phyloP scores from a whole-genome alignment of 371 early-diverging fungal species.

The Haplosporangium sp. region DNA sequence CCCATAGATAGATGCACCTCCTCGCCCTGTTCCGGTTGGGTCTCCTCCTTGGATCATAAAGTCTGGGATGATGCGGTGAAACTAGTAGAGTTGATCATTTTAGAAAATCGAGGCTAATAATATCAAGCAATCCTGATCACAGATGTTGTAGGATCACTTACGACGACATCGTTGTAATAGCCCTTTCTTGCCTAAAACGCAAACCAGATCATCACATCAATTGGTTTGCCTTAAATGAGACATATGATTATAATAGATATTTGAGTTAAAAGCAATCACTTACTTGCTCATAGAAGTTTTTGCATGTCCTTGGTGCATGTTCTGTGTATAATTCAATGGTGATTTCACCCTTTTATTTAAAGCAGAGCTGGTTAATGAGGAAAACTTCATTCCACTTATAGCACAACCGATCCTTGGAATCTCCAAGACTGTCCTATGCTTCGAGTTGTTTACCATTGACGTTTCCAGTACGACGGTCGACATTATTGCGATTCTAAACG shows the following conservation, averaged over 20 bases:
- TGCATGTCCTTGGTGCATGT: constrained; percentile 80
- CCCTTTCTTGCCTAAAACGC: constrained; percentile 68
- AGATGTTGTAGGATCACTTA: constrained; percentile 53
- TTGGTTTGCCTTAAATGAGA: neutral
- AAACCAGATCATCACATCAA: neutral
- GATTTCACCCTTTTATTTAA: constrained; percentile 62
- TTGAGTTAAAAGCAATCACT: neutral
- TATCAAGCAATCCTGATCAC: neutral
- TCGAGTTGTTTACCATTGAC: constrained; percentile 59
- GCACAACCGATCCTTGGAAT: neutral
- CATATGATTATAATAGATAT: neutral
- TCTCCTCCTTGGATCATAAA: constrained; percentile 90
- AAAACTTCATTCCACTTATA: neutral
- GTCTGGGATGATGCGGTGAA: constrained; percentile 85
- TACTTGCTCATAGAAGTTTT: constrained; percentile 83
- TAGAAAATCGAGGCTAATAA: neutral
- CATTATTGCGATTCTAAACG: constrained; percentile 13
- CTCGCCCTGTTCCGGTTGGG: constrained; percentile 70
- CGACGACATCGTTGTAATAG: constrained; percentile 76
- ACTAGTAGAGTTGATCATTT: constrained; percentile 50
- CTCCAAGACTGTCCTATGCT: neutral
- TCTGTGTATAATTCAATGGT: constrained; percentile 78
- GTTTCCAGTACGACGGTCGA: constrained; percentile 70
- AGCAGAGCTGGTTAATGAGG: neutral
- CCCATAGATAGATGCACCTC: constrained; percentile 80